Base-by-base conservation (phyloP, 352 stramenopile species). In the Phytophthora chlamydospora region DNA sequence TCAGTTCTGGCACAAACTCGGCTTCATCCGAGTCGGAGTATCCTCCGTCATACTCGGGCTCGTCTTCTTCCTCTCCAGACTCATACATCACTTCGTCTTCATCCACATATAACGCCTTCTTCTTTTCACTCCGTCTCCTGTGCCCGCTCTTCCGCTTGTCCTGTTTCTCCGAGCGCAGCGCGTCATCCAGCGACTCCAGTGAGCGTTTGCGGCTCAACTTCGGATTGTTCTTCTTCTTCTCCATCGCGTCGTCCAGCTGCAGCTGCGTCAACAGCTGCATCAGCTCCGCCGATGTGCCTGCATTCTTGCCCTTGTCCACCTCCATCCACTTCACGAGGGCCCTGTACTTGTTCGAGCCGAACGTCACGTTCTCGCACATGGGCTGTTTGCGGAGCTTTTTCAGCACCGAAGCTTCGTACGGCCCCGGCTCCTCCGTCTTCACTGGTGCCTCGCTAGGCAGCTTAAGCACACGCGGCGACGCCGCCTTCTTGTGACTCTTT, bases 271-370 rank as follows among this genome's bases (percentile, higher is more conserved):
- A 35, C n/a, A 85, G 16, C 39, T 71, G 32, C 12, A 59, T 58
- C 32, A 84, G 51, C 14, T 76, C 69, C 0, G 43, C 12, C 17
- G 82, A 66, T 7, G 63, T 68, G 5, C 70, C 43, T 14, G 59
- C 35, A 58, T 91, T 74, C 36, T 80, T 75, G 17, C 70, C 68
- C 19, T 78, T 59, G 33, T 91, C 79, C 24, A 44, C 21, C 55
- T 88, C 72, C 39, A 91, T 52, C 82, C 82, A 91, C 50, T 76
- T 77, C 17, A 77, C 51, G 6, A 91, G 46, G 19, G 42, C 64
- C 2, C 58, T 56, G 58, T 81, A 87, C 45, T 91, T 91, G 31
- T 58, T 76, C 11, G 73, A 75, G 2, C 66, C 71, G 14, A 58
- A 49, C 13, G 40, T 41, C 9, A 91, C 47, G 17, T 56, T 54